phyloP scores from a whole-genome alignment of 225 moss, liverwort and hornwort genomes.

The Sphagnum contortum region DNA sequence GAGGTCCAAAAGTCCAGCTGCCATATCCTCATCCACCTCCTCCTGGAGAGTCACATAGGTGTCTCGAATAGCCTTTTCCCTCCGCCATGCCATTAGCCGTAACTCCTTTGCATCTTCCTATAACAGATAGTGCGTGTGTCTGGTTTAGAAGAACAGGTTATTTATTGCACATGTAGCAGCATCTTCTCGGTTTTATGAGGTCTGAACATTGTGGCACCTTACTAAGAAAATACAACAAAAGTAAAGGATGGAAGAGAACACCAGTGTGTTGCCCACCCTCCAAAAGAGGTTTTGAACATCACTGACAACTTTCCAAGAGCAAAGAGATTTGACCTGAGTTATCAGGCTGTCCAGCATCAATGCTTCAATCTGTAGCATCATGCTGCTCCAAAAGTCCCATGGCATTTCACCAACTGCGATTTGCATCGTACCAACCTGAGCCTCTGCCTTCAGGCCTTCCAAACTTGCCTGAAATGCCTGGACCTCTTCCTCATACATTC shows the following conservation, averaged over 20 bases:
- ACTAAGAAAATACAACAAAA: too few relatives aligned
- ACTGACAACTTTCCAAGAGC: too few relatives aligned
- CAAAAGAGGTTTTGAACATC: too few relatives aligned
- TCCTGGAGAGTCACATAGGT: constrained; percentile 42
- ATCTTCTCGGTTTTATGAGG: too few relatives aligned
- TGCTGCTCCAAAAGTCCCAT: constrained; percentile 83
- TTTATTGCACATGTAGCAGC: too few relatives aligned
- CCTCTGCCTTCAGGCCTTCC: constrained; percentile 56
- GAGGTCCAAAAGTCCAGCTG: constrained; percentile 50
- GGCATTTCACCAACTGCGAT: constrained; percentile 77
- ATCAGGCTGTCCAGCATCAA: constrained; percentile 57
- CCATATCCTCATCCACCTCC: constrained; percentile 62
- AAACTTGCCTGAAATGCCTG: constrained; percentile 66
- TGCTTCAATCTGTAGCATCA: constrained; percentile 76
- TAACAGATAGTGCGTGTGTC: constrained; percentile 14
- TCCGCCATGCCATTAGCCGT: constrained; percentile 79
- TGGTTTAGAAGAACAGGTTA: too few relatives aligned
- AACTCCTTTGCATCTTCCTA: constrained; percentile 85
- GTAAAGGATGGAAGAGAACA: too few relatives aligned
- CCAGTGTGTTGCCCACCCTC: too few relatives aligned
- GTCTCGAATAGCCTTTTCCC: constrained; percentile 74
- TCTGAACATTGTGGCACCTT: too few relatives aligned
- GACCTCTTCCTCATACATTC: constrained; percentile 59
- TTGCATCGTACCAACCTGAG: constrained; percentile 37
- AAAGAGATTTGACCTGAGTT: constrained; percentile 22